phyloP scores from a whole-genome alignment of 768 basidiomycete genomes.

The Suillus variegatus region DNA sequence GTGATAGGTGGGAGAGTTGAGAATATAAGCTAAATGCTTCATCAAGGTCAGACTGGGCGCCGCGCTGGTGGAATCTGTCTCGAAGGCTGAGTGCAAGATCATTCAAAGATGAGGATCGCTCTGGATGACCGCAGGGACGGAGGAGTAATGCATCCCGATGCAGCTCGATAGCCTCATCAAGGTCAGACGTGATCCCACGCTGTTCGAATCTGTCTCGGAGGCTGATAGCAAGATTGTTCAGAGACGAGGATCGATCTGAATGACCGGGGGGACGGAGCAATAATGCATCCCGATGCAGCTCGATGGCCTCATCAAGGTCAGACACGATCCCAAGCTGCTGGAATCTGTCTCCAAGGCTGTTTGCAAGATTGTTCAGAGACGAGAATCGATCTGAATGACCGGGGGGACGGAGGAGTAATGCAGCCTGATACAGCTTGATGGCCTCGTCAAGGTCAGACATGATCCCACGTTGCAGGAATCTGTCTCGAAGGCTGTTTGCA shows the following conservation, averaged over 20 bases:
- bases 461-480: neutral
- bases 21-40: neutral
- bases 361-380: conserved; percentile 17
- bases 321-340: neutral
- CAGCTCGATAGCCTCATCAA: conserved; percentile 5
- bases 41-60: neutral
- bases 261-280: neutral
- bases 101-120: no score
- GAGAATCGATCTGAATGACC: neutral
- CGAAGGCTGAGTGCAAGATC: no score
- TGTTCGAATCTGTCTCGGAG: conserved; percentile 1
- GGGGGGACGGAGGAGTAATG: neutral
- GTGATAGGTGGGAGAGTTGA: neutral
- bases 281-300: neutral
- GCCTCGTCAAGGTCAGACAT: conserved; percentile 18
- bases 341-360: conserved; percentile 10
- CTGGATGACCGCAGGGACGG: no score
- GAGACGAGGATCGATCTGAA: neutral
- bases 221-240: neutral
- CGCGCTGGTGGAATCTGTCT: neutral
- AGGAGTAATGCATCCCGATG: no score
- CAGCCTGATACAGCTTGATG: conserved; percentile 2
- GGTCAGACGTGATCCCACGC: neutral
- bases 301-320: conserved; percentile 18
- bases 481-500: neutral